Evolutionary conservation across 2,329 filamentous ascomycete species (phyloP), one percentile per base, ranked within the genome.

Genomic region (Sporothrix sp.): DNA sequence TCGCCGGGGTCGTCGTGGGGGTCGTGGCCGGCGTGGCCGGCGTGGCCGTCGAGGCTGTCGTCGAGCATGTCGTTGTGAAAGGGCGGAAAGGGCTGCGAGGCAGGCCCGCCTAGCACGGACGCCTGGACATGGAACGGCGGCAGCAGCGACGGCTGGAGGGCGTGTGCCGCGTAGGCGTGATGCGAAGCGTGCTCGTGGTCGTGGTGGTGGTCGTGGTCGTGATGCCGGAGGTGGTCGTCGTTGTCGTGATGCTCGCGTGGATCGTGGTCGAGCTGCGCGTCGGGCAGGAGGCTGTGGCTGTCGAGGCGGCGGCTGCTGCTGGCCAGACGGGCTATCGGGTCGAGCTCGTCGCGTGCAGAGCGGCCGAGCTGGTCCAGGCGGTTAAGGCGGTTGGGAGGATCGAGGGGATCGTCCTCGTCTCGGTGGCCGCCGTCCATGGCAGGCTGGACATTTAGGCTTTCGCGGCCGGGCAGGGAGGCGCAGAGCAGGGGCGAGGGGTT

Each of bases 401-500:
- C 52, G 45, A 51, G 45, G 59, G 61, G 63, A 62, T 66, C 66
- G 62, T 69, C 67, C 62, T 70, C 66, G 63, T 71, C 65, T 66
- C 63, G 66, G 63, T 65, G 66, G 63, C 63, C 66, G 62, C 63
- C 64, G 66, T 75, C 71, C 72, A 75, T 76, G 65, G 67, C 71
- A 60, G 58, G 55, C 58, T 56, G 58, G 54, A 65, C 65, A 66
- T 68, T 66, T 66, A 63, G 64, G 61, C 57, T 56, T 48, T 56
- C 50, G 39, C 54, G 27, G 50, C 50, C 54, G 42, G 45, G 18
- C 20, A n/a, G n/a, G 42, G 28, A 28, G 25, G 25, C 25, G 25
- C n/a, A n/a, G n/a, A n/a, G n/a, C n/a, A n/a, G 33, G 32, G 36
- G 42, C 35, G 32, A 32, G 39, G 33, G 27, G 7, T 35, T 38